phyloP scores from a whole-genome alignment of 2,329 filamentous ascomycete genomes.

The Nigrospora osmanthi region DNA sequence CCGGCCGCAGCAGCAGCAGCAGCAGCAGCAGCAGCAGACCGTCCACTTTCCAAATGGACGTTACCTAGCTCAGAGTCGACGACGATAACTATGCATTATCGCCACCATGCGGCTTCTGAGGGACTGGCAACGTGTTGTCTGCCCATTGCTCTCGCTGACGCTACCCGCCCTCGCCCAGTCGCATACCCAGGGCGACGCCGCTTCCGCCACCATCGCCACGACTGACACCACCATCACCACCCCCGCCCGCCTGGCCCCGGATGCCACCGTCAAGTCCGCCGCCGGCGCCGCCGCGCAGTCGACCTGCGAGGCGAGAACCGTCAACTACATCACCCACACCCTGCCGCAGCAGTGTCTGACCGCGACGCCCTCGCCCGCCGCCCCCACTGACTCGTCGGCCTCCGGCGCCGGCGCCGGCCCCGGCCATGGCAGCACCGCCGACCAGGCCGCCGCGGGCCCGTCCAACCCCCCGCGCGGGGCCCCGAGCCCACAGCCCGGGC shows the following conservation, averaged over 20 bases:
- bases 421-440: conserved; percentile 8
- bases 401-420: conserved; percentile 4
- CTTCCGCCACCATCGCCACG: not conserved
- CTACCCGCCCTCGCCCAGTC: not conserved
- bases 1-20: too few species aligned
- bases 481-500: conserved; percentile 9
- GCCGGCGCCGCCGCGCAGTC: conserved; percentile 15
- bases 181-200: not conserved
- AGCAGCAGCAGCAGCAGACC: too few species aligned
- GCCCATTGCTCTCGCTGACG: not conserved
- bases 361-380: conserved; percentile 42
- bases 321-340: conserved; percentile 77
- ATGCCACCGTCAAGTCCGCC: not conserved
- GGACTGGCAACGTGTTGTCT: conserved; percentile 1
- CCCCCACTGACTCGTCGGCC: conserved; percentile 7
- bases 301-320: conserved; percentile 52
- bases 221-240: not conserved
- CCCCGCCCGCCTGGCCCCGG: not conserved
- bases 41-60: too few species aligned
- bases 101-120: conserved; percentile 1
- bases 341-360: conserved; percentile 69
- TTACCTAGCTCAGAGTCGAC: too few species aligned
- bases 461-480: not conserved
- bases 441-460: not conserved
- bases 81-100: not conserved